A percentile compares a stretch with the other conserved stretches of the same genome.
These are phyloP conservation scores for Albugo laibachii DNA, from an alignment of 352 stramenopile species.

Conservation along the genomic window DNA sequence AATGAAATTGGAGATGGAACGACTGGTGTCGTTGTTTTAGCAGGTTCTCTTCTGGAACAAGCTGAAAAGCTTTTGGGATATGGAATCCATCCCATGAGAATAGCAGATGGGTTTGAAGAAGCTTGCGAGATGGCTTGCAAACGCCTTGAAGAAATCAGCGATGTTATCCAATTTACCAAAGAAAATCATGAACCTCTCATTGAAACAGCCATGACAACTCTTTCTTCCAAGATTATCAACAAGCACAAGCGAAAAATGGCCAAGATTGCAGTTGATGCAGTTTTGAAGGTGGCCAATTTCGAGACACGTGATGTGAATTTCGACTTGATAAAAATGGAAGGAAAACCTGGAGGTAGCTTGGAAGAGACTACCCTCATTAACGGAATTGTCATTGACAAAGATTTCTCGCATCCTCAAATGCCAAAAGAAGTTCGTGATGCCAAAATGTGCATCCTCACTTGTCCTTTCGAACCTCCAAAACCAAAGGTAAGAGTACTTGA, in stretches of 20 bases:
- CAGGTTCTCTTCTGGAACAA: slow-evolving; percentile 93
- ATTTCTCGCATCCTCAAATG: slow-evolving; percentile 99
- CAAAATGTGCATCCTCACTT: slow-evolving; percentile 98
- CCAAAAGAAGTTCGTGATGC: slow-evolving; percentile 92
- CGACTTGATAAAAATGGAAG: slow-evolving; percentile 99
- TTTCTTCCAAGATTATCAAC: slow-evolving; percentile 99
- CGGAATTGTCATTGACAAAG: slow-evolving; percentile 99
- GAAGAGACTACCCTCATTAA: slow-evolving; percentile 97
- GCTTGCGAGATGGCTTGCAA: slow-evolving; percentile 93
- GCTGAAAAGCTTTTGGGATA: slow-evolving; percentile 91
- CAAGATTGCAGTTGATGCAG: slow-evolving; percentile 95
- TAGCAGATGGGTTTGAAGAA: slow-evolving; percentile 97
- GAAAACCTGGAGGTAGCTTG: slow-evolving; percentile 92
- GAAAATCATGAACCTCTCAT: slow-evolving; percentile 91
- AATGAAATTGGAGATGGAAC: slow-evolving; percentile 99
- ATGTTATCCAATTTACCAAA: slow-evolving; percentile 91
- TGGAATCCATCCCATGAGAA: slow-evolving; percentile 96
- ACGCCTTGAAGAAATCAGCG: slow-evolving; percentile 88
- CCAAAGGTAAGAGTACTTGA: slow-evolving; percentile 89
- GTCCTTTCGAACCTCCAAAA: slow-evolving; percentile 98
- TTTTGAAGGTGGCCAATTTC: slow-evolving; percentile 96
- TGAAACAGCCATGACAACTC: slow-evolving; percentile 95
- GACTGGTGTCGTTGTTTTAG: slow-evolving; percentile 98
- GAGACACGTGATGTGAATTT: slow-evolving; percentile 99
- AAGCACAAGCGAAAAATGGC: slow-evolving; percentile 98